Conservation (phyloP, 2,329 filamentous ascomycete species). For the Elsinoe australis region DNA sequence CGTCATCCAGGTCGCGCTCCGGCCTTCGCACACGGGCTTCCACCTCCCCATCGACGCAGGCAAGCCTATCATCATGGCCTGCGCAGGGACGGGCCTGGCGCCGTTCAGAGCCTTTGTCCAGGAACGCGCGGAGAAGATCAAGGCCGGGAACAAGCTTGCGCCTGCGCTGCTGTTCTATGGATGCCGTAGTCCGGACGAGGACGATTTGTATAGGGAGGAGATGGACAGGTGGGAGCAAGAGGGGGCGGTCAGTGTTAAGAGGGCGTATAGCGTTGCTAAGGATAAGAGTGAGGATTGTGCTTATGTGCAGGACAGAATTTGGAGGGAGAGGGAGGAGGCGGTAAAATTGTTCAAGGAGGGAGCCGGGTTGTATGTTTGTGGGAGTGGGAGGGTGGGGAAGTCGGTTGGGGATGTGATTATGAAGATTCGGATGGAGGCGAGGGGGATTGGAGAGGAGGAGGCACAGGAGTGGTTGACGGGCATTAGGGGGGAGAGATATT, state of each 20-base stretch:
- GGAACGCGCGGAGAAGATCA: conserved; percentile 56
- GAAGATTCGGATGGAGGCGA: conserved; percentile 38
- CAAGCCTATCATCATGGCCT: conserved; percentile 73
- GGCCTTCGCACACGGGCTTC: conserved; percentile 37
- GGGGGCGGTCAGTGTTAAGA: conserved; percentile 54
- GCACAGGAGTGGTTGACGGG: conserved; percentile 25
- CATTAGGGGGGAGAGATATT: conserved; percentile 27
- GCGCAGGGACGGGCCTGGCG: conserved; percentile 92
- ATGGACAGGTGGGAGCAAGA: conserved; percentile 51
- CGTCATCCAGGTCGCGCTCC: conserved; percentile 36
- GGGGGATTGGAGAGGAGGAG: conserved; percentile 28
- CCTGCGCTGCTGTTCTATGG: conserved; percentile 57
- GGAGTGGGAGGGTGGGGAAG: conserved; percentile 44
- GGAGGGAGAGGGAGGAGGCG: conserved; percentile 41
- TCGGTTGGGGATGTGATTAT: conserved; percentile 37
- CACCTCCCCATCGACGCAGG: conserved; percentile 37
- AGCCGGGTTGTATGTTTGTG: conserved; percentile 58
- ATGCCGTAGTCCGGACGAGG: conserved; percentile 48
- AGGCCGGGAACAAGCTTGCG: conserved; percentile 39
- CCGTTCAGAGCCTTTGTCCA: conserved; percentile 99
- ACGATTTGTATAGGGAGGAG: conserved; percentile 55
- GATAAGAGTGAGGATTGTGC: conserved; percentile 42
- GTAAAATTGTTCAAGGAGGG: conserved; percentile 41
- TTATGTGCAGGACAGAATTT: conserved; percentile 48
- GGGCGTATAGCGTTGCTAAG: conserved; percentile 49